phyloP scores from a whole-genome alignment of 495 filamentous ascomycete species.

The Staphylotrichum longicolle region DNA sequence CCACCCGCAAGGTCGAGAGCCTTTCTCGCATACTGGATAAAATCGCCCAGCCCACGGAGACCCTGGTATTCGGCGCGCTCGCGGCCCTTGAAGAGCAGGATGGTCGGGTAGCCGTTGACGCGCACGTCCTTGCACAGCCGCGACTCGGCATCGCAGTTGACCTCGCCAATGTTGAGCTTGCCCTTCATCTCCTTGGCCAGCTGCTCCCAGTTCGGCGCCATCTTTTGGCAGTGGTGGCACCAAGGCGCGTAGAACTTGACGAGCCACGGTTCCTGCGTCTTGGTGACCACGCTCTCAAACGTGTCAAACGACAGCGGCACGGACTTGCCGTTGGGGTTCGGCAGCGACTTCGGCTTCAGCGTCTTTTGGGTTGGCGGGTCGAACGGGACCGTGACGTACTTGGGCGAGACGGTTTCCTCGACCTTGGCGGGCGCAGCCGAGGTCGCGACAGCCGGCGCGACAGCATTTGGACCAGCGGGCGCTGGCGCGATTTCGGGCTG shows the following conservation, averaged over 20 bases:
- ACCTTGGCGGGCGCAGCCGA: constrained; percentile 11
- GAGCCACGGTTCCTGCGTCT: constrained; percentile 90
- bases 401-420: constrained; percentile 13
- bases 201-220: constrained; percentile 86
- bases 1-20: constrained; percentile 74
- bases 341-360: constrained; percentile 51
- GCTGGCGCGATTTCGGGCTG: neutral
- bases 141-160: constrained; percentile 85
- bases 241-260: constrained; percentile 98
- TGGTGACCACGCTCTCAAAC: constrained; percentile 83
- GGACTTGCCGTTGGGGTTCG: constrained; percentile 73
- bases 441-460: neutral
- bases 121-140: constrained; percentile 86
- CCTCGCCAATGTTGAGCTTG: constrained; percentile 86
- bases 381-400: constrained; percentile 11
- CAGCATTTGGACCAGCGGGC: neutral
- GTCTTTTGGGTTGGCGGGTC: constrained; percentile 34
- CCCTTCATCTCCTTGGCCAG: constrained; percentile 87
- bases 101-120: constrained; percentile 77
- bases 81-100: constrained; percentile 89
- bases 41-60: constrained; percentile 86
- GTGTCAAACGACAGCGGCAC: constrained; percentile 74
- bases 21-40: constrained; percentile 81
- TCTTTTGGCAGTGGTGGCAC: constrained; percentile 91
- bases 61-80: constrained; percentile 92